Base-by-base conservation (phyloP, 805 yeast genomes). In the Candida suzukii region DNA sequence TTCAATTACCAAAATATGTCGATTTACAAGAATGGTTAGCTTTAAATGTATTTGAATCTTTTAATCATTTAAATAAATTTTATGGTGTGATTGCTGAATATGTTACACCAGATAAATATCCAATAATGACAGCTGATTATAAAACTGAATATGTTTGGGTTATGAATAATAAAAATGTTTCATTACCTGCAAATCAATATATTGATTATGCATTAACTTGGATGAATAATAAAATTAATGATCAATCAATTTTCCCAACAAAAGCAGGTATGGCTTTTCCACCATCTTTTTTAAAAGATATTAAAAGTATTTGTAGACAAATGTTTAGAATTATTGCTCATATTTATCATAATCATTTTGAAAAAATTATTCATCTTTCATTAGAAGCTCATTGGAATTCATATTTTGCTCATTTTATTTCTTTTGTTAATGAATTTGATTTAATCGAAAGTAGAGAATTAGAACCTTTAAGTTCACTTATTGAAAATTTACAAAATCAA, bases 371-470 rank as follows among this genome's bases (percentile, higher is more conserved):
- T n/a, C 97, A 93, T 60, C 64, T 93, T 44, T 82, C 95, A 2
- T 63, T 93, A 45, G 99, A 93, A 59, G 96, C 98, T 1, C 98
- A 93, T 60, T 93, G 96, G 95, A 93, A 93, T 61, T 90, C 98
- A 3, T 86, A 90, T 52, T 93, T 95, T 64, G 93, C 96, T 14
- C 99, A 93, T 59, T 93, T 85, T 55, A 75, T 91, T 35, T 83
- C 95, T 40, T 87, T 93, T 56, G 76, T 84, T 13, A 82, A 83
- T 49, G 95, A 88, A 49, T 93, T 87, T 60, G 81, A 77, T 40
- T 72, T 93, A 48, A 70, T 93, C 28, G 98, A 88, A 45, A 68
- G 78, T 40, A 69, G 71, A 41, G 99, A 93, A 48, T 64, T 88
- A 61, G 83, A 71, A 41, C 98, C 99, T 0, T 64, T 93, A 46